A percentile compares a stretch with the other conserved stretches of the same genome.
Evolutionary conservation across 2,329 filamentous ascomycete species (phyloP).

Genomic region (Thermomyces lanuginosus): DNA sequence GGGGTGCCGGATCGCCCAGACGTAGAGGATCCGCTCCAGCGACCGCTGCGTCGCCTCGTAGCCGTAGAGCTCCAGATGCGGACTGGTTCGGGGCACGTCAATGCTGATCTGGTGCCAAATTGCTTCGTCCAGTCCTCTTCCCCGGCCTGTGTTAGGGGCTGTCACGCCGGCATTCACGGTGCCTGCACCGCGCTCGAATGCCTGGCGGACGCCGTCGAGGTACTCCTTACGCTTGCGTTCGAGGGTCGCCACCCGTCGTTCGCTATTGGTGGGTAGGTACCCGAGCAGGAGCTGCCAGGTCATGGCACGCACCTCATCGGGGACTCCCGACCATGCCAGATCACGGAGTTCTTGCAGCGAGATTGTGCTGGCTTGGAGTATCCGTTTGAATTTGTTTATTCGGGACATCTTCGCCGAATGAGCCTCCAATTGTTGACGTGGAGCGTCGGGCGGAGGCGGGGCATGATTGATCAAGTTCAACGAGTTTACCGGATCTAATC

Average conservation of each 20-base stretch:
- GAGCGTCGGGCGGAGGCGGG: conserved; percentile 53
- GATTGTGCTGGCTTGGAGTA: conserved; percentile 83
- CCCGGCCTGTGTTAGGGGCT: conserved; percentile 35
- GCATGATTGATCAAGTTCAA: conserved; percentile 87
- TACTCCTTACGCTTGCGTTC: conserved; percentile 96
- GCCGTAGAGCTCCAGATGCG: conserved; percentile 83
- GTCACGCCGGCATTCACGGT: conserved; percentile 20
- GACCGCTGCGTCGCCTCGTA: conserved; percentile 94
- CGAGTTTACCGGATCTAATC: conserved; percentile 64
- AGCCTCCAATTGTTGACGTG: conserved; percentile 68
- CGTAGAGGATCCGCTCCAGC: conserved; percentile 82
- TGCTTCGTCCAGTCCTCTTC: conserved; percentile 79
- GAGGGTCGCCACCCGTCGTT: conserved; percentile 72
- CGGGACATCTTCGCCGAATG: conserved; percentile 76
- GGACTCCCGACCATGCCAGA: conserved; percentile 84
- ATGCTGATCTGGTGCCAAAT: conserved; percentile 99
- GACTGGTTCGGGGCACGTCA: conserved; percentile 89
- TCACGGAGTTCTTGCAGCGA: conserved; percentile 67
- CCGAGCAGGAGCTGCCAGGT: conserved; percentile 95
- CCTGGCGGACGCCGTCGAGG: conserved; percentile 66
- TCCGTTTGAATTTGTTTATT: conserved; percentile 97
- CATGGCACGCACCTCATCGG: conserved; percentile 90
- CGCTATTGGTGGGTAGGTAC: conserved; percentile 92
- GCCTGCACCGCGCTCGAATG: conserved; percentile 41
- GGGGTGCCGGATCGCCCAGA: conserved; percentile 95